A percentile compares a stretch with the other conserved stretches of the same genome.
Evolutionary conservation across 176 grass and related monocot genomes (phyloP).

Genomic region (Aechmea fasciata): DNA sequence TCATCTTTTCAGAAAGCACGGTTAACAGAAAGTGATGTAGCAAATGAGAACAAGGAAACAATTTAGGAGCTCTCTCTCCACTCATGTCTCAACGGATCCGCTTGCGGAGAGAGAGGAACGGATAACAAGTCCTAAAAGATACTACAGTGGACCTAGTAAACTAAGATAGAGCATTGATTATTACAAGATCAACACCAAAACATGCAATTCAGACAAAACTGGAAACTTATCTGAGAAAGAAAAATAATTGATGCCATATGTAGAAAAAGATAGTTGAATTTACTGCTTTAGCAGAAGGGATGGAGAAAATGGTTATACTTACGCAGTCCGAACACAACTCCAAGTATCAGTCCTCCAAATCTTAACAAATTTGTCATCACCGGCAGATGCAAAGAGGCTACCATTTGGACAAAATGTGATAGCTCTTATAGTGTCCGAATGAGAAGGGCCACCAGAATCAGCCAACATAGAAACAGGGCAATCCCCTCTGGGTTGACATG

Average conservation of each 20-base stretch:
- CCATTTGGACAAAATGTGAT: conserved; percentile 47
- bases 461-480: conserved; percentile 36
- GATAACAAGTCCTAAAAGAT: neutral
- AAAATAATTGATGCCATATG: neutral
- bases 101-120: too few species aligned
- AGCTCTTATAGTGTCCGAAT: conserved; percentile 65
- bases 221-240: neutral
- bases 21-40: neutral
- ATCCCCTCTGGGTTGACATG: conserved; percentile 31
- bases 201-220: too few species aligned
- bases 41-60: neutral
- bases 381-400: conserved; percentile 55
- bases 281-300: neutral
- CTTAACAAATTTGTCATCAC: conserved; percentile 86
- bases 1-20: neutral
- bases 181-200: too few species aligned
- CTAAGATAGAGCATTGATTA: neutral
- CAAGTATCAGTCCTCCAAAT: conserved; percentile 70
- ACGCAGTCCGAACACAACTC: conserved; percentile 59
- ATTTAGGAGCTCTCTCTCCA: too few species aligned
- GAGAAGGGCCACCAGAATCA: conserved; percentile 32
- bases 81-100: too few species aligned
- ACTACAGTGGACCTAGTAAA: neutral
- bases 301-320: conserved; percentile 11
- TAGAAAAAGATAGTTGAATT: neutral